Percentiles rank a stretch among this genome's conserved stretches.
Conservation (phyloP, 345 rosid genomes). For the Carallia brachiata region DNA sequence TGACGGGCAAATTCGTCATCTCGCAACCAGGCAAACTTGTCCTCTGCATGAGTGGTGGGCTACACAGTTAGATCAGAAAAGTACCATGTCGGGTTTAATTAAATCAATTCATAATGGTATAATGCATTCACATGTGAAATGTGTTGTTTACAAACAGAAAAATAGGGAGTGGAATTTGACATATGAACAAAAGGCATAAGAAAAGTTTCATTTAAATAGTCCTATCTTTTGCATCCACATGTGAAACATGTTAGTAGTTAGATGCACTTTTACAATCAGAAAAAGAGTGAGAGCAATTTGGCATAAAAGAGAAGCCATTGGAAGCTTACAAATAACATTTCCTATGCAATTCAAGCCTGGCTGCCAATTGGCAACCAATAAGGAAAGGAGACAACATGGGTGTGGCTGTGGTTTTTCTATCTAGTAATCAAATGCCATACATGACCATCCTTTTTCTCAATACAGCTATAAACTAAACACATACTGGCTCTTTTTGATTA, state of each 20-base stretch:
- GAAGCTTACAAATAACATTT: conserved; percentile 1
- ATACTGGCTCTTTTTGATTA: neutral
- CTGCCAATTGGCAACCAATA: conserved; percentile 1
- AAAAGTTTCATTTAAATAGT: neutral
- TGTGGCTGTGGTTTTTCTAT: neutral
- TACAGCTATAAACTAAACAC: neutral
- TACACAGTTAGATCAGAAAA: conserved; percentile 17
- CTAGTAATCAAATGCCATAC: neutral
- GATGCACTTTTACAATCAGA: neutral
- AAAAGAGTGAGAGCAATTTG: neutral
- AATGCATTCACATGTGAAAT: conserved; percentile 1
- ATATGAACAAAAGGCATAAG: too few relatives aligned
- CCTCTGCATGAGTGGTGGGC: conserved; percentile 52
- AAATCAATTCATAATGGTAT: neutral
- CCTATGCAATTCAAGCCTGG: neutral
- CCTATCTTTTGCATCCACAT: neutral
- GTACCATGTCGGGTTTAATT: neutral
- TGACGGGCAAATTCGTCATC: conserved; percentile 98
- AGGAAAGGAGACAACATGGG: neutral
- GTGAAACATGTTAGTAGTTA: neutral
- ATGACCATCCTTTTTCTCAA: neutral
- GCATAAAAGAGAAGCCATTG: neutral
- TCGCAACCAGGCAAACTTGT: conserved; percentile 94
- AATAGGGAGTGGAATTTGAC: neutral
- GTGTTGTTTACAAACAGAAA: neutral